Evolutionary conservation across 306 rosid species (phyloP).

Genomic region (Senna siamea): DNA sequence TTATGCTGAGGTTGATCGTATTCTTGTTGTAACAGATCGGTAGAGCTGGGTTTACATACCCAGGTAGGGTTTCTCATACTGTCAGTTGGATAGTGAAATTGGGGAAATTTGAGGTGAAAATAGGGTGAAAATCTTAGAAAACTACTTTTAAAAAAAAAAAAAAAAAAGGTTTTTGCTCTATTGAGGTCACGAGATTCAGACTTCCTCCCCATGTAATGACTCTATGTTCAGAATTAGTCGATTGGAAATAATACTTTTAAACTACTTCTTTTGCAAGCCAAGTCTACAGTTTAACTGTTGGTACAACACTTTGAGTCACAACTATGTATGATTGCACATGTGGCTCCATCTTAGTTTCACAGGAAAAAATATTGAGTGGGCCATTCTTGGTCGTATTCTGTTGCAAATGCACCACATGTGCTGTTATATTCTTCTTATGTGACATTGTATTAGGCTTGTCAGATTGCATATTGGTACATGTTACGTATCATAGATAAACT

Average conservation of each 20-base stretch:
- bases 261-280: not conserved
- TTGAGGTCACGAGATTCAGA: not conserved
- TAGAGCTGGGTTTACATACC: not conserved
- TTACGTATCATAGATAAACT: not conserved
- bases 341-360: conserved; percentile 2
- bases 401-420: not conserved
- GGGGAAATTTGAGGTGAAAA: not conserved
- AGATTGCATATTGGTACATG: not conserved
- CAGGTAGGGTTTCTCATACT: not conserved
- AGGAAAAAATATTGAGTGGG: not conserved
- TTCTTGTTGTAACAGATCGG: not conserved
- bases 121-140: not conserved
- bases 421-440: not conserved
- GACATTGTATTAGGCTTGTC: not conserved
- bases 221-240: not conserved
- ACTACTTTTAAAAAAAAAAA: no score
- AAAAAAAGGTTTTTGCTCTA: not conserved
- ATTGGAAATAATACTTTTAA: not conserved
- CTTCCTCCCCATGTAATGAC: not conserved
- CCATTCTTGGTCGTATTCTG: not conserved
- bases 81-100: not conserved
- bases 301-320: not conserved
- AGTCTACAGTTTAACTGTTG: not conserved
- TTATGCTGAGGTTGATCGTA: not conserved
- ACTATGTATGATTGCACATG: not conserved